These are phyloP conservation scores for Notholithocarpus densiflorus DNA, from an alignment of 306 rosid species.

Conservation along the genomic window DNA sequence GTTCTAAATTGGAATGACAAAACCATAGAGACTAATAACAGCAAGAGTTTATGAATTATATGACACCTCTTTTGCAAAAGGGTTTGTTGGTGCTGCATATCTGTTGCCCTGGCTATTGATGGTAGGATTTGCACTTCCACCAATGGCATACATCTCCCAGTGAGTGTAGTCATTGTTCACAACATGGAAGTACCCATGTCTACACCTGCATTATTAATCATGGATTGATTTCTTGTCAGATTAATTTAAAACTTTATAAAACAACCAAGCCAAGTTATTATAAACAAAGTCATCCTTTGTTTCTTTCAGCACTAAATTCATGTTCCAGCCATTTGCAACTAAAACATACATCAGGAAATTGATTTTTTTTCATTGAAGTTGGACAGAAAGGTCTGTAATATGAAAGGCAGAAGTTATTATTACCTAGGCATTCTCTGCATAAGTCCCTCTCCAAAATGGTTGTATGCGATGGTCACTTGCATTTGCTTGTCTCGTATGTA, in stretches of 20 bases:
- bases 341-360: neutral
- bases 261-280: neutral
- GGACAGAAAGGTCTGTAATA: conserved; percentile 7
- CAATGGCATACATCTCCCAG: conserved; percentile 99
- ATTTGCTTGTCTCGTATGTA: conserved; percentile 86
- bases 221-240: conserved; percentile 15
- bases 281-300: neutral
- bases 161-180: conserved; percentile 99
- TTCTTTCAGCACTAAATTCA: conserved; percentile 11
- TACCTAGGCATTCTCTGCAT: conserved; percentile 99
- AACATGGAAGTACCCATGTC: conserved; percentile 97
- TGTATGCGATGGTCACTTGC: conserved; percentile 98
- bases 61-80: conserved; percentile 90
- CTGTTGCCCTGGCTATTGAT: conserved; percentile 98
- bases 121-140: conserved; percentile 93
- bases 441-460: conserved; percentile 98
- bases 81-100: conserved; percentile 82
- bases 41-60: neutral
- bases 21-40: conserved; percentile 12
- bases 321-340: neutral
- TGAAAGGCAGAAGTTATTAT: conserved; percentile 16
- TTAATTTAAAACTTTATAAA: conserved; percentile 4
- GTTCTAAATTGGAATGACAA: neutral
- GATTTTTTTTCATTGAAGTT: conserved; percentile 14
- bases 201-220: conserved; percentile 65